Conservation (phyloP, 768 basidiomycete genomes). For the Tubosaeta sp. region DNA sequence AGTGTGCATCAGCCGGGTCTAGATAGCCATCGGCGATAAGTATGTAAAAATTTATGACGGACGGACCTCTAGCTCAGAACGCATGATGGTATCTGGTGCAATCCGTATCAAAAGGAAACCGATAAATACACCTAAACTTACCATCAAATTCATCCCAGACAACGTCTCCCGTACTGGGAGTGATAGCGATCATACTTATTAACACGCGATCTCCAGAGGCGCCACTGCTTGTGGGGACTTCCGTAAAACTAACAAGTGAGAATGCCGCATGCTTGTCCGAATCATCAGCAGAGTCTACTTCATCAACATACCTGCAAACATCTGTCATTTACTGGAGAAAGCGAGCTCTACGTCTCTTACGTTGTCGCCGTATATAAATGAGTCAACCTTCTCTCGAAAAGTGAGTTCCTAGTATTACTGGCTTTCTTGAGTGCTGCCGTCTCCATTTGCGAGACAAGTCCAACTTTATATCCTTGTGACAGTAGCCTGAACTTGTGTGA, state of each 20-base stretch:
- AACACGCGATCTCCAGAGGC: slow-evolving; percentile 32
- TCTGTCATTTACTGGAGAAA: slow-evolving; percentile 6
- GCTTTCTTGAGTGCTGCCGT: slow-evolving; percentile 88
- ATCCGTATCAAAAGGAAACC: slow-evolving; percentile 6
- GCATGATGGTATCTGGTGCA: slow-evolving; percentile 66
- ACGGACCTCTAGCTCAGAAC: slow-evolving; percentile 82
- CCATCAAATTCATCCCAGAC: slow-evolving; percentile 91
- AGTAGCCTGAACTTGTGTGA: slow-evolving; percentile 47
- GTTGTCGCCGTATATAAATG: slow-evolving; percentile 85
- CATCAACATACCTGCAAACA: slow-evolving; percentile 71
- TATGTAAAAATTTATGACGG: neutral
- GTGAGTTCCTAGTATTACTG: slow-evolving; percentile 65
- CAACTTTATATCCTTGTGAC: slow-evolving; percentile 76
- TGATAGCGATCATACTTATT: slow-evolving; percentile 74
- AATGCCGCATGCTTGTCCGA: slow-evolving; percentile 53
- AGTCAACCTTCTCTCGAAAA: slow-evolving; percentile 71
- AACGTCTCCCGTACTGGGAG: slow-evolving; percentile 88
- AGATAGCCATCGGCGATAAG: slow-evolving; percentile 2
- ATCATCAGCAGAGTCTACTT: slow-evolving; percentile 64
- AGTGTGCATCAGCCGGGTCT: slow-evolving; percentile 87
- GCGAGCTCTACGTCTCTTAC: slow-evolving; percentile 39
- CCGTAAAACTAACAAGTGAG: slow-evolving; percentile 71
- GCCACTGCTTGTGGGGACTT: slow-evolving; percentile 28
- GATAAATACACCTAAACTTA: slow-evolving; percentile 20
- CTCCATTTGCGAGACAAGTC: slow-evolving; percentile 77